Base-by-base conservation (phyloP, 768 basidiomycete genomes). In the Tricholoma matsutake region DNA sequence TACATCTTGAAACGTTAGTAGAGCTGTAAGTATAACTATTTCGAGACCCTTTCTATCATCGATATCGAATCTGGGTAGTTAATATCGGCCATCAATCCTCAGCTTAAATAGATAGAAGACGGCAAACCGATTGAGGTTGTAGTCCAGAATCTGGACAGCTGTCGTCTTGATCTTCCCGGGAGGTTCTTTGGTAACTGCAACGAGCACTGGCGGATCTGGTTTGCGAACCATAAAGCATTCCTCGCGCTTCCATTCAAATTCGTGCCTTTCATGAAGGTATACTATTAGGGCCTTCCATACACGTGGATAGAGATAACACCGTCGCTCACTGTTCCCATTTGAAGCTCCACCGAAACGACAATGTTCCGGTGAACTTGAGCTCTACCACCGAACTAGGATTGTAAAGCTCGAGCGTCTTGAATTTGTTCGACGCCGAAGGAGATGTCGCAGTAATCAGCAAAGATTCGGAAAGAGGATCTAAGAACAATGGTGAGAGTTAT, bases 161-260 rank as follows among this genome's bases (percentile, higher is more conserved):
- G 82, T 72, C 11, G 87, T 85, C 67, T 85, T 88, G 49, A 88
- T 76, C 22, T 84, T 79, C 6, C 88, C 87, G 2, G 85, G 77
- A 1, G 86, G 82, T 61, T 92, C 92, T 67, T 88, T 92, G 2
- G 90, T 92, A 29, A 92, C 79, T 0, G 91, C 91, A 11, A 94
- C 87, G 9, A 93, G 82, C 1, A 94, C 91, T 4, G 92, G 89
- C 6, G 92, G 92, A 64, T 94, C 92, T 8, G 92, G 92, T 69
- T 93, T 93, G 20, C 92, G 84, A 45, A 93, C 71, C 72, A 94
- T 84, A 72, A 81, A 93, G 73, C 91, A 93, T 65, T 89, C 88
- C 68, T 92, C 91, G 47, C 88, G 82, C 68, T 85, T 89, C 92
- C 92, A 94, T 68, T 93, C 92, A 63, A 91, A 92, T 45, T 88